Evolutionary conservation across 148 eudicot species (phyloP).

Genomic region (Drosera capensis): DNA sequence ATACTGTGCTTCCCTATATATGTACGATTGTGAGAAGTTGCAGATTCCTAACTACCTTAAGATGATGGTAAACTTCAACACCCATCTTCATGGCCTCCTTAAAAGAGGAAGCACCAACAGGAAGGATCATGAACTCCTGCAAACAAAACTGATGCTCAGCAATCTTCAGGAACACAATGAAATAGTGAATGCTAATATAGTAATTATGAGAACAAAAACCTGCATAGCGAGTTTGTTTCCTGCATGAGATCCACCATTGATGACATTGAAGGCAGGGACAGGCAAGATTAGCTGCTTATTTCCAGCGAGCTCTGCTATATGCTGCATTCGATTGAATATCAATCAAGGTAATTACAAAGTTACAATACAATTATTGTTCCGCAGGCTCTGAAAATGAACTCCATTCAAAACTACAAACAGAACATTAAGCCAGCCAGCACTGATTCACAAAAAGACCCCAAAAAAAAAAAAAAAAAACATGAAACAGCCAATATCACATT

Average conservation of each 20-base stretch:
- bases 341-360: no score
- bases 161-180: no score
- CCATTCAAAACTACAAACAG: no score
- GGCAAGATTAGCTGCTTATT: conserved; percentile 91
- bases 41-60: conserved; percentile 42
- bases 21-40: not conserved
- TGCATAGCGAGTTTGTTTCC: conserved; percentile 99
- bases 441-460: no score
- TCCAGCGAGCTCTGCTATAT: conserved; percentile 86
- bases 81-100: conserved; percentile 99
- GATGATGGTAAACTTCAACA: conserved; percentile 79
- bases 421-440: no score
- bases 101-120: conserved; percentile 73
- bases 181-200: not conserved
- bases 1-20: not conserved
- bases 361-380: no score
- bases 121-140: conserved; percentile 97
- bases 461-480: no score
- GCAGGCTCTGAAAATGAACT: no score
- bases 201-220: conserved; percentile 9
- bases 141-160: not conserved
- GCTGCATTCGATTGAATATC: conserved; percentile 57
- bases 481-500: no score
- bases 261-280: conserved; percentile 97
- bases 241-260: conserved; percentile 98